A percentile compares a stretch with the other conserved stretches of the same genome.
Conservation (phyloP, 2,329 filamentous ascomycete genomes). For the Rachicladosporium sp. region DNA sequence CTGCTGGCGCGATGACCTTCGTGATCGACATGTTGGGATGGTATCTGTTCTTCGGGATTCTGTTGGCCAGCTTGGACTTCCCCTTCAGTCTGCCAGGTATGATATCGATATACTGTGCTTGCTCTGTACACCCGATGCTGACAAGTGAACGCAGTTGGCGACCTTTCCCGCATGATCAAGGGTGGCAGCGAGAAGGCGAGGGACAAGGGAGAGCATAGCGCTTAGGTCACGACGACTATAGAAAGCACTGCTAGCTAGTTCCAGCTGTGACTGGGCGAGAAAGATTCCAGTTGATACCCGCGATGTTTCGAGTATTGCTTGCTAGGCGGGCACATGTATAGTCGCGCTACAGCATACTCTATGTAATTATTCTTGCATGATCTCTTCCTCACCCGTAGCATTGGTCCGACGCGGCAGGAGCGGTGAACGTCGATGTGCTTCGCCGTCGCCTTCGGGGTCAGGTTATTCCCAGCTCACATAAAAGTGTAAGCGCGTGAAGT, state of each 20-base stretch:
- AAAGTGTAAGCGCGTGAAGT: too few relatives aligned
- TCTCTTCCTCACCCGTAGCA: too few relatives aligned
- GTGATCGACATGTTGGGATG: constrained; percentile 37
- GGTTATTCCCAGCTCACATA: too few relatives aligned
- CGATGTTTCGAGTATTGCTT: too few relatives aligned
- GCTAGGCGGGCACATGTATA: too few relatives aligned
- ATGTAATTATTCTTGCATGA: too few relatives aligned
- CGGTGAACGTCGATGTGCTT: too few relatives aligned
- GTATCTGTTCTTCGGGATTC: constrained; percentile 43
- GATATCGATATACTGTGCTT: constrained; percentile 9
- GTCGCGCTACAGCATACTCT: too few relatives aligned
- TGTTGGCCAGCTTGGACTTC: constrained; percentile 42
- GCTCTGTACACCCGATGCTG: constrained; percentile 1
- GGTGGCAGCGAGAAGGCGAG: constrained; percentile 28
- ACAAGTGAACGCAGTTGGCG: constrained; percentile 25
- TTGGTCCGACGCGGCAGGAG: too few relatives aligned
- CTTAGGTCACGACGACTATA: not conserved
- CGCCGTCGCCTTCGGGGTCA: too few relatives aligned
- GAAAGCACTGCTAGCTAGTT: not conserved
- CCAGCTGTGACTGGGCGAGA: too few relatives aligned
- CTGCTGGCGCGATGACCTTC: constrained; percentile 38
- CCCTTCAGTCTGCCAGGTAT: constrained; percentile 37
- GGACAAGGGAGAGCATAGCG: constrained; percentile 1
- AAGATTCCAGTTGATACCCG: too few relatives aligned
- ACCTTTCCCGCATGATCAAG: constrained; percentile 33